phyloP scores from a whole-genome alignment of 2,329 filamentous ascomycete species.

The Sarocladium strictum region DNA sequence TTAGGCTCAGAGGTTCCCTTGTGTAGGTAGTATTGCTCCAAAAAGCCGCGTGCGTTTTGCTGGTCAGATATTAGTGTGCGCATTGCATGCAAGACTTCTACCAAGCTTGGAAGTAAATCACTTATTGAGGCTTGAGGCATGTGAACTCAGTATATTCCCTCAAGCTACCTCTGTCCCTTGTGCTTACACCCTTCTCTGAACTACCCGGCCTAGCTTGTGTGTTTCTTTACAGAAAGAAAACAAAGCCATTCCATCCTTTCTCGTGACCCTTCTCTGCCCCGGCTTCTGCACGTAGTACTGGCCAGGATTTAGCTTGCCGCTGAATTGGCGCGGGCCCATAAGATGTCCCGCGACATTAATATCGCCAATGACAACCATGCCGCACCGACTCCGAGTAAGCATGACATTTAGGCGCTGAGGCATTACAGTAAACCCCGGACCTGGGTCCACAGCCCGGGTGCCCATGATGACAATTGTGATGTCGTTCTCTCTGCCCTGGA shows the following conservation, averaged over 20 bases:
- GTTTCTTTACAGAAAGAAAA: neutral
- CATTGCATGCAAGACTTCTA: too few relatives aligned
- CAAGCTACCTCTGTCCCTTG: too few relatives aligned
- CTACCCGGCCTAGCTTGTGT: neutral
- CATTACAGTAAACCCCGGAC: conserved; percentile 14
- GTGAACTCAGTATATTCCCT: too few relatives aligned
- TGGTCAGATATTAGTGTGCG: too few relatives aligned
- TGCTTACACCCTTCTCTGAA: neutral
- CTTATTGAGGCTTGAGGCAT: too few relatives aligned
- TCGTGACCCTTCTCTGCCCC: neutral
- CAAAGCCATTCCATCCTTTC: neutral
- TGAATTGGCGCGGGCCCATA: neutral
- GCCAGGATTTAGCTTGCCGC: neutral
- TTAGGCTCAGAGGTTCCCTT: too few relatives aligned
- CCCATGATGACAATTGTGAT: conserved; percentile 17
- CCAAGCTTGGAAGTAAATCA: too few relatives aligned
- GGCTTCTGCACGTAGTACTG: neutral
- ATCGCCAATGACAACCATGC: conserved; percentile 17
- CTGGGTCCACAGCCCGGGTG: conserved; percentile 8
- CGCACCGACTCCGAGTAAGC: conserved; percentile 14
- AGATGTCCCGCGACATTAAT: conserved; percentile 13
- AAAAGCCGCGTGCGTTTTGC: too few relatives aligned
- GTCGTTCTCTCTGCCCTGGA: conserved; percentile 18
- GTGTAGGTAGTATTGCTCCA: too few relatives aligned
- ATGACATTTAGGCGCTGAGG: conserved; percentile 14